phyloP scores from a whole-genome alignment of 2,329 filamentous ascomycete genomes.

The Fusarium avenaceum region DNA sequence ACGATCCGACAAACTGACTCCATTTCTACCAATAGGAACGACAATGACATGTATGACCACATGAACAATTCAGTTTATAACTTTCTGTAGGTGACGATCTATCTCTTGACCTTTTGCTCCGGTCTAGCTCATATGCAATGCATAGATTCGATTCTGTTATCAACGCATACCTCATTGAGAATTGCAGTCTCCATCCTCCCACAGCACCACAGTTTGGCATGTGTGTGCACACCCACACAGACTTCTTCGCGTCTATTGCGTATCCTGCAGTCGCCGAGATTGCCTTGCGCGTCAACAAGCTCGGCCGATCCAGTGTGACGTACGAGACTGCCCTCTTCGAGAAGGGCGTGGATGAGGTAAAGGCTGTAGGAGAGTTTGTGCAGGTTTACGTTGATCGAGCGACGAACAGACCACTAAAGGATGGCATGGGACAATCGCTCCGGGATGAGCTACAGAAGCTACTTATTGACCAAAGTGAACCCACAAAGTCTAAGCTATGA shows the following conservation, averaged over 20 bases:
- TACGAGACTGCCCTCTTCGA: slow-evolving; percentile 93
- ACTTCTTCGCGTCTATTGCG: slow-evolving; percentile 85
- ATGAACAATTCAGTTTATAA: slow-evolving; percentile 93
- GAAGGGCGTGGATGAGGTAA: slow-evolving; percentile 75
- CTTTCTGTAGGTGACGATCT: slow-evolving; percentile 68
- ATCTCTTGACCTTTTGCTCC: neutral
- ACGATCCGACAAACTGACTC: slow-evolving; percentile 32
- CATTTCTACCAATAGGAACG: slow-evolving; percentile 70
- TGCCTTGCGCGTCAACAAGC: slow-evolving; percentile 82
- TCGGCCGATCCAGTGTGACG: slow-evolving; percentile 87
- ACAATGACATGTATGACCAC: slow-evolving; percentile 96
- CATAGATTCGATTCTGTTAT: slow-evolving; percentile 86
- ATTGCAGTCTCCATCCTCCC: slow-evolving; percentile 80
- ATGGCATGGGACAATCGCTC: slow-evolving; percentile 73
- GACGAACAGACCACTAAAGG: slow-evolving; percentile 74
- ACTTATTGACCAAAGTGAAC: slow-evolving; percentile 51
- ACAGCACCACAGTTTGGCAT: slow-evolving; percentile 81
- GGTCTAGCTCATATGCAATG: slow-evolving; percentile 4
- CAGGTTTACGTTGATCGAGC: slow-evolving; percentile 89
- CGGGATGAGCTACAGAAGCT: slow-evolving; percentile 71
- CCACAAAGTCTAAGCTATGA: slow-evolving; percentile 33
- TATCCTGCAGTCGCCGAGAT: slow-evolving; percentile 88
- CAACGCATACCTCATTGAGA: slow-evolving; percentile 86
- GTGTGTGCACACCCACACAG: slow-evolving; percentile 86
- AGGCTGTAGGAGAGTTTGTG: slow-evolving; percentile 86